Conservation (phyloP, 345 rosid species). For the Rubroshorea leprosula region DNA sequence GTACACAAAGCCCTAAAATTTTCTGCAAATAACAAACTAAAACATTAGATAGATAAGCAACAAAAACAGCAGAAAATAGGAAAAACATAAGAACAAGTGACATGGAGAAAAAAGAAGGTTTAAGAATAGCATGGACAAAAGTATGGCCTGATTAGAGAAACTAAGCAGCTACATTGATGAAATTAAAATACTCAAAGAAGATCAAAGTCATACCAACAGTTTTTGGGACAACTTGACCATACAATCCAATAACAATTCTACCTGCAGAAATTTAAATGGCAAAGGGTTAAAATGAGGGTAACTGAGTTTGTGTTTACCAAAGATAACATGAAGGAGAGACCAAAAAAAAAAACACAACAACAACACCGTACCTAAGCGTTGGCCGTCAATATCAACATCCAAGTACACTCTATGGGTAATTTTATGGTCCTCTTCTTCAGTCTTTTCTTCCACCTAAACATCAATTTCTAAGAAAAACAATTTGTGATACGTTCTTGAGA, state of each 20-base stretch:
- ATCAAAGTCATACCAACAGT: conserved; percentile 69
- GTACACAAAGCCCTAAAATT: conserved; percentile 97
- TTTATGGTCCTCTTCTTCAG: conserved; percentile 46
- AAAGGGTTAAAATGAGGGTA: background rate
- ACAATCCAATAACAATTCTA: conserved; percentile 88
- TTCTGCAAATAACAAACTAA: conserved; percentile 45
- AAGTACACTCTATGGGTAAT: conserved; percentile 88
- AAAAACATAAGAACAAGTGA: background rate
- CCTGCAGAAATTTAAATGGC: conserved; percentile 42
- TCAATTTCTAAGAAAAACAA: conserved; percentile 6
- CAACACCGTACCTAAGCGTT: conserved; percentile 59
- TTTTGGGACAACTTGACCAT: conserved; percentile 82
- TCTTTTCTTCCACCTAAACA: conserved; percentile 51
- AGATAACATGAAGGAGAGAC: background rate
- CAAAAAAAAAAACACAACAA: background rate
- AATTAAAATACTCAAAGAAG: conserved; percentile 4
- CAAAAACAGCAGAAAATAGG: background rate
- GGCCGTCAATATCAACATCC: conserved; percentile 89
- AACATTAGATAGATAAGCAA: conserved; percentile 18
- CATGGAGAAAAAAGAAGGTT: background rate
- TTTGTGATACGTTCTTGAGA: background rate
- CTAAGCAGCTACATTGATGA: background rate
- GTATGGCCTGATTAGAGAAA: conserved; percentile 3
- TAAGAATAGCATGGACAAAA: background rate
- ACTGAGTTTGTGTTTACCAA: background rate